Evolutionary conservation across 129 eudicot genomes (phyloP).

Genomic region (sunflower (Helianthus annuus)): HanXRQr2.0-SUNRISE NC_035437.2:62741686-62742185

Average conservation of each 20-base stretch:
- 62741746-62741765: too few relatives aligned
- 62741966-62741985: background rate
- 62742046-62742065: background rate
- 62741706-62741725: too few relatives aligned
- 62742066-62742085: background rate
- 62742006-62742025: background rate
- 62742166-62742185: too few relatives aligned
- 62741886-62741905: background rate
- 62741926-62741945: background rate
- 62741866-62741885: background rate
- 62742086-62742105: background rate
- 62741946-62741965: background rate
- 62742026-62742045: background rate
- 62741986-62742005: background rate
- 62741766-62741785: too few relatives aligned
- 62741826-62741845: too few relatives aligned
- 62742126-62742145: background rate
- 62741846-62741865: background rate
- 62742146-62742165: background rate
- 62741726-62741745: too few relatives aligned
- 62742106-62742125: background rate
- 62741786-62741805: too few relatives aligned
- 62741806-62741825: too few relatives aligned
- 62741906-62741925: background rate
- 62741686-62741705: too few relatives aligned